A percentile compares a stretch with the other conserved stretches of the same genome.
These are phyloP conservation scores for Exophiala dermatitidis DNA, from an alignment of 2,329 filamentous ascomycete species.

Conservation along the genomic window DNA sequence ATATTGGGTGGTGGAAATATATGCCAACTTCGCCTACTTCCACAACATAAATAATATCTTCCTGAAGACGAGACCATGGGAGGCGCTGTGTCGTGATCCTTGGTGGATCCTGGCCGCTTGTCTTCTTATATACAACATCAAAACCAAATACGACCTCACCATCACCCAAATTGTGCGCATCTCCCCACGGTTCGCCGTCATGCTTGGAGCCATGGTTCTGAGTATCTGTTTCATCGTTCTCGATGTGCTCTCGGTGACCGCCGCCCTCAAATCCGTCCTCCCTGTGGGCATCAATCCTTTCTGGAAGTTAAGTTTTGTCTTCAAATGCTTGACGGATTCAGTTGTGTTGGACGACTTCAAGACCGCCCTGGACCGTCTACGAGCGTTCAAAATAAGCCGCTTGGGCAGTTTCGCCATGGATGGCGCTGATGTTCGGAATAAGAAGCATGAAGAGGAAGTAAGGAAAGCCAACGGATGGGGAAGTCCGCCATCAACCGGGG, in stretches of 20 bases:
- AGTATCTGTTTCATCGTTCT: conserved; percentile 55
- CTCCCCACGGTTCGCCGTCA: conserved; percentile 57
- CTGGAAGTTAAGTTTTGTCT: conserved; percentile 53
- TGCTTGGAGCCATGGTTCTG: conserved; percentile 55
- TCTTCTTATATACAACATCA: conserved; percentile 52
- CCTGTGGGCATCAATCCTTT: conserved; percentile 58
- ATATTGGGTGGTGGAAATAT: conserved; percentile 55
- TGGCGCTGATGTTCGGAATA: conserved; percentile 14
- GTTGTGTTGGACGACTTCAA: conserved; percentile 58
- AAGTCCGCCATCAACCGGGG: conserved; percentile 14
- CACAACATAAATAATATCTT: conserved; percentile 44
- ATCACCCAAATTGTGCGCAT: conserved; percentile 52
- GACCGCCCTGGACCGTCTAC: conserved; percentile 37
- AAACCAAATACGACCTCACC: conserved; percentile 51
- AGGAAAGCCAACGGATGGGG: conserved; percentile 21
- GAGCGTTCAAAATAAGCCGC: conserved; percentile 27
- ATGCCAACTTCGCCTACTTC: conserved; percentile 55
- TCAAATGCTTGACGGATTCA: conserved; percentile 55
- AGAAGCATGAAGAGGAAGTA: conserved; percentile 22
- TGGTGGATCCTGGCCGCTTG: conserved; percentile 55
- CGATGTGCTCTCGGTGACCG: conserved; percentile 55
- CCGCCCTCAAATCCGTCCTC: conserved; percentile 36
- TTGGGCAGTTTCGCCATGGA: conserved; percentile 28
- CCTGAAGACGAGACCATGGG: conserved; percentile 45
- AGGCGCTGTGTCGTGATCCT: conserved; percentile 52